phyloP scores from a whole-genome alignment of 2,329 filamentous ascomycete species.

The Colletotrichum agaves region DNA sequence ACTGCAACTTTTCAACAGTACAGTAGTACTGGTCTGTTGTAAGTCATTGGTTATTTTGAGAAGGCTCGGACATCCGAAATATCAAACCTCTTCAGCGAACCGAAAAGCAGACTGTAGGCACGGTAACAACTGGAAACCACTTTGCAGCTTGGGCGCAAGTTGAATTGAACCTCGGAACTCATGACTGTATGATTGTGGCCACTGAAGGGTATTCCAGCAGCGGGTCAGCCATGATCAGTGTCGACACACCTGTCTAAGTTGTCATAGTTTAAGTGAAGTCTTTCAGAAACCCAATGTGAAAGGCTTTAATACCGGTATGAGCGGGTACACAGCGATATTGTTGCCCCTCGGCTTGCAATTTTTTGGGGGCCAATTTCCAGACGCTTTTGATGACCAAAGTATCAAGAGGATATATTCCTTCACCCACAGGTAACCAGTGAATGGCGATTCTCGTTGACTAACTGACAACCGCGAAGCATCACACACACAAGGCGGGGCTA shows the following conservation, averaged over 20 bases:
- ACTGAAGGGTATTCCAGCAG: constrained; percentile 29
- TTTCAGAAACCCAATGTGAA: too few relatives aligned
- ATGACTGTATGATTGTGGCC: constrained; percentile 61
- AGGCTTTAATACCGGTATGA: too few relatives aligned
- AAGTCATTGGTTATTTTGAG: constrained; percentile 25
- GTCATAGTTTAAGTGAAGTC: too few relatives aligned
- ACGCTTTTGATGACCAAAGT: fast-evolving
- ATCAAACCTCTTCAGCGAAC: constrained; percentile 42
- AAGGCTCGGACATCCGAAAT: constrained; percentile 39
- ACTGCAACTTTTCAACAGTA: constrained; percentile 62
- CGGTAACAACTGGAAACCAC: constrained; percentile 61
- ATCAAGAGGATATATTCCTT: too few relatives aligned
- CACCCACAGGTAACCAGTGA: too few relatives aligned
- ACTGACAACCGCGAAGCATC: too few relatives aligned
- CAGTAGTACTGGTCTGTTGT: constrained; percentile 62
- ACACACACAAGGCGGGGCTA: too few relatives aligned
- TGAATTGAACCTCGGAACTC: constrained; percentile 58
- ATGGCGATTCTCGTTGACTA: too few relatives aligned
- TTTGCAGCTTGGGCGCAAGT: constrained; percentile 62
- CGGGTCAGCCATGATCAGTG: constrained; percentile 20
- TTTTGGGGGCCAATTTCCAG: too few relatives aligned
- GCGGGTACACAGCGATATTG: too few relatives aligned
- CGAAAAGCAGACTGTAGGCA: constrained; percentile 58
- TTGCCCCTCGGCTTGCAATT: too few relatives aligned
- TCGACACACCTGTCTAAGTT: not conserved